A percentile compares a stretch with the other conserved stretches of the same genome.
These are phyloP conservation scores for Panellus pusillus DNA, from an alignment of 768 basidiomycete genomes.

Conservation along the genomic window DNA sequence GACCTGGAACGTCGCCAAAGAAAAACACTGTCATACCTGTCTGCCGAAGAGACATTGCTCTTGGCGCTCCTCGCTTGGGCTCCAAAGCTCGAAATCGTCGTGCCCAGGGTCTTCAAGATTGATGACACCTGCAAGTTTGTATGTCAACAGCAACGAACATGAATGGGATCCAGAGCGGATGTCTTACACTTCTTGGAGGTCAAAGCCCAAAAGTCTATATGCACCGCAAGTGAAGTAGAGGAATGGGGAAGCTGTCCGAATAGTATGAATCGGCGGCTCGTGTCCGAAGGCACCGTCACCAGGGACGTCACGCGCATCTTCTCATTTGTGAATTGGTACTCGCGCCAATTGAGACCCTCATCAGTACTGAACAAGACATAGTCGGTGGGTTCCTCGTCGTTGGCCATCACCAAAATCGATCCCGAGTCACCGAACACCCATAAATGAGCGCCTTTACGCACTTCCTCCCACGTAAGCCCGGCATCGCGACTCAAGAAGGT, in stretches of 20 bases:
- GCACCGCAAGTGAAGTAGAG: constrained; percentile 61
- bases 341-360: constrained; percentile 84
- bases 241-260: constrained; percentile 61
- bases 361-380: constrained; percentile 86
- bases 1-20: not conserved
- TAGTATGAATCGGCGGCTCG: constrained; percentile 85
- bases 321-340: constrained; percentile 79
- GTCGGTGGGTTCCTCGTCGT: constrained; percentile 91
- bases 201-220: constrained; percentile 85
- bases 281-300: constrained; percentile 86
- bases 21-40: constrained; percentile 49
- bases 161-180: not conserved
- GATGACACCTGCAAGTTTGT: constrained; percentile 62
- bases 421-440: constrained; percentile 99
- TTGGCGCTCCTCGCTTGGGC: constrained; percentile 79
- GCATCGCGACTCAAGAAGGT: constrained; percentile 96
- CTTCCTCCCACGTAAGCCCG: constrained; percentile 97
- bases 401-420: constrained; percentile 87
- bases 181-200: constrained; percentile 72
- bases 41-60: constrained; percentile 91
- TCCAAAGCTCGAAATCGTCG: constrained; percentile 98
- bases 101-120: constrained; percentile 66
- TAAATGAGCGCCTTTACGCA: constrained; percentile 94
- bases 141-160: constrained; percentile 29
- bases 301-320: constrained; percentile 75